Evolutionary conservation across 169 alveolate genomes (phyloP).

Genomic region (Toxoplasma gondii): DNA sequence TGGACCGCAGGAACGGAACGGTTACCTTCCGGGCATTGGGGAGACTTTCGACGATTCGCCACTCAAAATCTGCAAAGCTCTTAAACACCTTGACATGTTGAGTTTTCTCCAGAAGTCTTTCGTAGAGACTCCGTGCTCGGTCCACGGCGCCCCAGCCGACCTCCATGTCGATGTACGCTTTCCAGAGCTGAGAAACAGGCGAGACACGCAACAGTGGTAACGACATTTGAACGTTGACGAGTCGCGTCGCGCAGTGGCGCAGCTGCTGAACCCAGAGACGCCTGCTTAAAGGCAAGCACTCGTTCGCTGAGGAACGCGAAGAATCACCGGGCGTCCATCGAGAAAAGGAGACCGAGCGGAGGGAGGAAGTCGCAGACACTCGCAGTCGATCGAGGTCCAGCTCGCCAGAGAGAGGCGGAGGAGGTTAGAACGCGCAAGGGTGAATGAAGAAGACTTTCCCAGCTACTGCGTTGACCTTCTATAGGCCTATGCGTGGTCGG

Average conservation of each 20-base stretch:
- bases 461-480: no score
- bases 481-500: no score
- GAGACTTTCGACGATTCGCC: slow-evolving; percentile 69
- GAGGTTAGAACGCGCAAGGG: no score
- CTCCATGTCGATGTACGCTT: slow-evolving; percentile 83
- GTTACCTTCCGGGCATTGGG: slow-evolving; percentile 71
- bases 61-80: slow-evolving; percentile 80
- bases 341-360: no score
- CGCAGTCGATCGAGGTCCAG: no score
- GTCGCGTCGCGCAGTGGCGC: not conserved
- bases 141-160: slow-evolving; percentile 75
- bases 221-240: not conserved
- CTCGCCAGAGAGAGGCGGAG: no score
- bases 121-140: slow-evolving; percentile 89
- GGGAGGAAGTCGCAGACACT: no score
- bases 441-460: no score
- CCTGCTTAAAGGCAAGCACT: not conserved
- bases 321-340: no score
- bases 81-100: slow-evolving; percentile 88
- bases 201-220: not conserved
- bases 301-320: no score
- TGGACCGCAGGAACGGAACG: not conserved
- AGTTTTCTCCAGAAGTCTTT: slow-evolving; percentile 90
- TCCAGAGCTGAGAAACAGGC: slow-evolving; percentile 76
- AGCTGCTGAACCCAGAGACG: not conserved